Evolutionary conservation across 805 yeast species (phyloP).

Genomic region (Blastobotrys chiropterorum): DNA sequence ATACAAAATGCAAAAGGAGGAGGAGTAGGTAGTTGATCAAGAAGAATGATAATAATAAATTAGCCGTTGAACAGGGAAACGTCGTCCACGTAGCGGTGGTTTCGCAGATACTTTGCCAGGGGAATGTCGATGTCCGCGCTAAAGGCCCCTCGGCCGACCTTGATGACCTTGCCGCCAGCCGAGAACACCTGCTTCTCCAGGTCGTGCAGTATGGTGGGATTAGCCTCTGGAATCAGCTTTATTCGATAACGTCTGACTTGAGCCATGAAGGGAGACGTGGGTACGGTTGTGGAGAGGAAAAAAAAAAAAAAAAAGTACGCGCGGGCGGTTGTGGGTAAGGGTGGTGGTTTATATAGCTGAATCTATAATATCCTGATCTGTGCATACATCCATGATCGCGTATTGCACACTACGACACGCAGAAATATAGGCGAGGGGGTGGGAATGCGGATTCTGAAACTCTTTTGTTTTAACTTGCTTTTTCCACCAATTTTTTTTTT

Average conservation of each 20-base stretch:
- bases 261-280: neutral
- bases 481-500: neutral
- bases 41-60: neutral
- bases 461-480: neutral
- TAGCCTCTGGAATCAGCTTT: conserved; percentile 3
- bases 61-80: conserved; percentile 2
- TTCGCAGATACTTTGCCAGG: conserved; percentile 4
- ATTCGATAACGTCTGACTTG: conserved; percentile 2
- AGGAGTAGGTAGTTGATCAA: neutral
- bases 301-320: neutral
- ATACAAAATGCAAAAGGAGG: neutral
- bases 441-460: neutral
- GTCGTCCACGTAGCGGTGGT: conserved; percentile 7
- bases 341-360: neutral
- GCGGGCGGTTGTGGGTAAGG: neutral
- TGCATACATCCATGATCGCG: neutral
- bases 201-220: neutral
- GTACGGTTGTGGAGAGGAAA: neutral
- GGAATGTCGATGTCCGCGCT: conserved; percentile 5
- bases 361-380: neutral
- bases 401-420: neutral
- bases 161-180: conserved; percentile 4
- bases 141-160: conserved; percentile 5
- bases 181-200: conserved; percentile 1
- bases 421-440: neutral